Evolutionary conservation across 2,329 filamentous ascomycete species (phyloP), one percentile per base, ranked within the genome.

Genomic region (Trichoderma sp.): DNA sequence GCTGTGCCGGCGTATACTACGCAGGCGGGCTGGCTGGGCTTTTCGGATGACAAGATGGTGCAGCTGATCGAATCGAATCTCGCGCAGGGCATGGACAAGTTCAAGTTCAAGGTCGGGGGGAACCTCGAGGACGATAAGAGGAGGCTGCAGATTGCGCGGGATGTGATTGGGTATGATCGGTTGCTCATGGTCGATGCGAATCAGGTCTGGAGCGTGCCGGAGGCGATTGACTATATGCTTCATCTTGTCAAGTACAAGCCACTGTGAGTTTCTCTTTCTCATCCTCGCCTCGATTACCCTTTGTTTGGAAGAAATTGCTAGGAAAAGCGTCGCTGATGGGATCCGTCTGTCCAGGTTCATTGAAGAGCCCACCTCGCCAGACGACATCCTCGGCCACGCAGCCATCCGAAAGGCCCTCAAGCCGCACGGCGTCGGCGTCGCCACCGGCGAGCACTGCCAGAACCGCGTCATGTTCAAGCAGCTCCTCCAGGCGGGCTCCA

Each of bases 391-490:
- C 60, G 92, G 92, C 66, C 92, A 96, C 83, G 91, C 90, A 73
- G 89, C 90, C 5, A 88, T 96, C 72, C 87, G 90, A 62, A 89
- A 93, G 68, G 92, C 92, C 4, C 85, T 96, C 9, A 83, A 85
- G 71, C 87, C 90, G 0, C 81, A 87, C 74, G 85, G 85, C 65
- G 91, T 96, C 71, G 91, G 91, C 66, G 92, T 96, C 7, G 92
- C 92, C 12, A 96, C 92, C 0, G 92, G 92, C 68, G 92, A 96
- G 80, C 95, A 96, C 91, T 95, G 91, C 81, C 92, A 96, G 81
- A 96, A 96, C 82, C 87, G 92, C 43, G 90, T 96, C 68, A 87
- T 96, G 72, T 96, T 96, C 85, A 96, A 96, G 83, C 92, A 96
- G 78, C 85, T 96, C 67, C 85, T 96, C 52, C 85, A 89, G 73